A percentile compares a stretch with the other conserved stretches of the same genome.
Evolutionary conservation across 495 filamentous ascomycete genomes (phyloP).

Genomic region (Aspergillus ellipticus): DNA sequence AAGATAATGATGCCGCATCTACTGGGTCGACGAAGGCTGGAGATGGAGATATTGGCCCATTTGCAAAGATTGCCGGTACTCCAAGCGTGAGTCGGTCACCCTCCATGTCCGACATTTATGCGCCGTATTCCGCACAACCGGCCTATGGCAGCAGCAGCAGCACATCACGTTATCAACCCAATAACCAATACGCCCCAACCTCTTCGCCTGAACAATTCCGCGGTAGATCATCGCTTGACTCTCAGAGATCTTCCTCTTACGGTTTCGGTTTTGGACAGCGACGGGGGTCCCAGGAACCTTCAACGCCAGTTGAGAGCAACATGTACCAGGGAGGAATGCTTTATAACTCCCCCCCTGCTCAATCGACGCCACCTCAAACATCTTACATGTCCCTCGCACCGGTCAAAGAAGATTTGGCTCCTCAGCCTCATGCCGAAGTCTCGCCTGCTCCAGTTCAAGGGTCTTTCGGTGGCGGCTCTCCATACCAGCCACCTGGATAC

Average conservation of each 20-base stretch:
- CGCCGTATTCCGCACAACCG: constrained; percentile 44
- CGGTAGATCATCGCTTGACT: constrained; percentile 44
- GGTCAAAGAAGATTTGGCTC: constrained; percentile 38
- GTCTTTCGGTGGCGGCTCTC: constrained; percentile 21
- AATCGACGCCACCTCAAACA: constrained; percentile 47
- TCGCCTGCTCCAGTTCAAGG: constrained; percentile 17
- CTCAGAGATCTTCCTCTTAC: constrained; percentile 39
- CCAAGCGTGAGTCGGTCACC: constrained; percentile 79
- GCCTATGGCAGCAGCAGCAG: constrained; percentile 38
- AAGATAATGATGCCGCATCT: constrained; percentile 65
- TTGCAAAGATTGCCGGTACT: constrained; percentile 73
- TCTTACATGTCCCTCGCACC: constrained; percentile 47
- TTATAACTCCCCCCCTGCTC: constrained; percentile 36
- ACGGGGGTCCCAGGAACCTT: constrained; percentile 39
- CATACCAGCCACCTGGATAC: constrained; percentile 21
- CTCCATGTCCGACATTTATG: constrained; percentile 74
- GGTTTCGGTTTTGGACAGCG: constrained; percentile 31
- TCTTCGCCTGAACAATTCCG: constrained; percentile 48
- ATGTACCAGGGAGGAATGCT: constrained; percentile 25
- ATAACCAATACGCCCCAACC: constrained; percentile 43
- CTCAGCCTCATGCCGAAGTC: constrained; percentile 26
- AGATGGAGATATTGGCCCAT: constrained; percentile 66
- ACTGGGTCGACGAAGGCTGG: constrained; percentile 55
- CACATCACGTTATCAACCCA: constrained; percentile 64
- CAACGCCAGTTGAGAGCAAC: constrained; percentile 33